Base-by-base conservation (phyloP, 1,284 basidiomycete genomes). In the Wallemia ichthyophaga region DNA sequence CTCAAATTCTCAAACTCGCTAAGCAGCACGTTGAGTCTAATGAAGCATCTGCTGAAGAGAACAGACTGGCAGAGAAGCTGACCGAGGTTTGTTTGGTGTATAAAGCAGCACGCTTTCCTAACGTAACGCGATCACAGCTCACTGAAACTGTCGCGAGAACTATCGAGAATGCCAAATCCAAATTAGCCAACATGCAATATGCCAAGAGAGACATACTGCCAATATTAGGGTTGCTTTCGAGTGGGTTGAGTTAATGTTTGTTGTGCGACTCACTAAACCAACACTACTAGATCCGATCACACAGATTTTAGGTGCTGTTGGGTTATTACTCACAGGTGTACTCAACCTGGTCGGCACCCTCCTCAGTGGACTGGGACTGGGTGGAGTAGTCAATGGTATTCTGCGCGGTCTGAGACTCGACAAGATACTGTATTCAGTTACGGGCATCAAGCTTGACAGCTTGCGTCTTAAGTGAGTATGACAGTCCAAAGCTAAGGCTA, bases 201-300 rank as follows among this genome's bases (percentile, higher is more conserved):
- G 71, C 71, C 1, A 71, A 72, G 65, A 64, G 62, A 48, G 68
- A 72, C 59, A 69, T 72, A 21, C 70, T 70, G 2, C 71, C 71
- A 25, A 61, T 73, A 11, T 64, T 72, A 9, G 69, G 69, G 58
- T 68, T 69, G 19, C 64, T 70, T 21, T 65, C 25, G 2, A 56
- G 25, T 25, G 55, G 17, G 19, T 7, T 58, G 17, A 19, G 5
- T 3, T 19, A 32, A 9, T 27, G 33, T n/a, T 5, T 48, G n/a
- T 48, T 3, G 17, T 58, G 28, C 11, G 3, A 7, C 15, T 21
- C 23, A 28, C 58, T n/a, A n/a, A 1, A 3, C 26, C 48, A 19
- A 31, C n/a, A n/a, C n/a, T n/a, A 17, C 28, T 66, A 23, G 68
- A 71, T 61, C 69, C 69, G 17, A 57, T 71, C 21, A 67, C 67